A percentile compares a stretch with the other conserved stretches of the same genome.
Conservation (phyloP, 2,329 filamentous ascomycete genomes). For the Penicillium sp. region DNA sequence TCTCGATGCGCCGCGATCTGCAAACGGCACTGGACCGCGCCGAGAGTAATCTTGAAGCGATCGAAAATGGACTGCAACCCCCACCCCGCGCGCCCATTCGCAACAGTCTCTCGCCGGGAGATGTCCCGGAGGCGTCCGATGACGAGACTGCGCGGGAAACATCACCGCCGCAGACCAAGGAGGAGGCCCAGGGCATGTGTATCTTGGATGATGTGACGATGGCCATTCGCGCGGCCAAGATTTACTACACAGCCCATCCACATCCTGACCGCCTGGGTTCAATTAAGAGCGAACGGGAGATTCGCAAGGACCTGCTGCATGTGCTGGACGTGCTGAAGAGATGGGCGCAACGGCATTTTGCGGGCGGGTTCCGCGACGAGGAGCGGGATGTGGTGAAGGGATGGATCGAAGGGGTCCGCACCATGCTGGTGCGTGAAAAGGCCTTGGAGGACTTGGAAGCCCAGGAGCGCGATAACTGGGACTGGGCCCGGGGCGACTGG, state of each 20-base stretch:
- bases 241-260: constrained; percentile 93
- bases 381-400: constrained; percentile 68
- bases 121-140: constrained; percentile 34
- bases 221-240: constrained; percentile 90
- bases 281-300: constrained; percentile 80
- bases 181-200: constrained; percentile 85
- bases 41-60: constrained; percentile 56
- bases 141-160: constrained; percentile 31
- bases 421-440: constrained; percentile 70
- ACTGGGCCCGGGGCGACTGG: constrained; percentile 79
- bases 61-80: constrained; percentile 26
- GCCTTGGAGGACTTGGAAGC: constrained; percentile 69
- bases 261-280: constrained; percentile 75
- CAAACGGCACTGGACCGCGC: constrained; percentile 64
- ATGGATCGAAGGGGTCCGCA: constrained; percentile 75
- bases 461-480: constrained; percentile 66
- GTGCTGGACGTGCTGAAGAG: constrained; percentile 89
- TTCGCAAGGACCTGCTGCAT: constrained; percentile 74
- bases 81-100: constrained; percentile 26
- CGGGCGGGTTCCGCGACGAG: constrained; percentile 69
- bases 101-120: constrained; percentile 28
- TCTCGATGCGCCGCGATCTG: constrained; percentile 67
- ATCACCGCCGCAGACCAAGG: constrained; percentile 57
- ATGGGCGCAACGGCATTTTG: constrained; percentile 82
- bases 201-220: constrained; percentile 88